These are phyloP conservation scores for Ogataea dorogensis DNA, from an alignment of 805 yeast genomes.

Conservation along the genomic window DNA sequence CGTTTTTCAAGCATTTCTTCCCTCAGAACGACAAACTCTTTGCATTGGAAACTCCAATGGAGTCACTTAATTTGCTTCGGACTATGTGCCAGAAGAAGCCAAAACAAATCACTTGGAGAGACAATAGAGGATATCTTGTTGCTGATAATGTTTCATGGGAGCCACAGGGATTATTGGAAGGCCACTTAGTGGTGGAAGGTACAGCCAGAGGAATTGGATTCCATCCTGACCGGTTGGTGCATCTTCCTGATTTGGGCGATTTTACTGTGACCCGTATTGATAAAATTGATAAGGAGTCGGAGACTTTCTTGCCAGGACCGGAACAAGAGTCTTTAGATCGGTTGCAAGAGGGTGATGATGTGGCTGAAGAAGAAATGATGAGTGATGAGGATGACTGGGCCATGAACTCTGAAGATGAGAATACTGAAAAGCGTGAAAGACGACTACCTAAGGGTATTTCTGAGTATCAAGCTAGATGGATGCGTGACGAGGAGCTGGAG, in stretches of 20 bases:
- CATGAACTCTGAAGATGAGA: constrained; percentile 24
- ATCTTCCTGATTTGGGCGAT: constrained; percentile 89
- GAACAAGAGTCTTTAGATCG: constrained; percentile 60
- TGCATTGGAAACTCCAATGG: constrained; percentile 65
- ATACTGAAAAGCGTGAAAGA: constrained; percentile 32
- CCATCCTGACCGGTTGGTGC: constrained; percentile 72
- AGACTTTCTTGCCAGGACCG: constrained; percentile 35
- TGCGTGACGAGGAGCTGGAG: constrained; percentile 56
- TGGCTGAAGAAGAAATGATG: constrained; percentile 33
- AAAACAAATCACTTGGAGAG: constrained; percentile 86
- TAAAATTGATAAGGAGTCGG: constrained; percentile 36
- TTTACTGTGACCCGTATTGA: constrained; percentile 72
- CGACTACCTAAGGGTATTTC: constrained; percentile 70
- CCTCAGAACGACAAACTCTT: constrained; percentile 78
- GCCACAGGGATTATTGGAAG: constrained; percentile 31
- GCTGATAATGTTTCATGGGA: constrained; percentile 61
- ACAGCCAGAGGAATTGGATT: constrained; percentile 85
- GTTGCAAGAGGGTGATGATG: constrained; percentile 51
- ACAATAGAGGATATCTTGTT: constrained; percentile 81
- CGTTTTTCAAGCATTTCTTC: constrained; percentile 72
- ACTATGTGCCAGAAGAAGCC: constrained; percentile 84
- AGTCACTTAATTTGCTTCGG: constrained; percentile 71
- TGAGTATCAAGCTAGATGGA: constrained; percentile 76
- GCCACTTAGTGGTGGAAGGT: constrained; percentile 67
- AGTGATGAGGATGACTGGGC: constrained; percentile 38